phyloP scores from a whole-genome alignment of 208 protist genomes.

The Crithidia acanthocephali region DNA sequence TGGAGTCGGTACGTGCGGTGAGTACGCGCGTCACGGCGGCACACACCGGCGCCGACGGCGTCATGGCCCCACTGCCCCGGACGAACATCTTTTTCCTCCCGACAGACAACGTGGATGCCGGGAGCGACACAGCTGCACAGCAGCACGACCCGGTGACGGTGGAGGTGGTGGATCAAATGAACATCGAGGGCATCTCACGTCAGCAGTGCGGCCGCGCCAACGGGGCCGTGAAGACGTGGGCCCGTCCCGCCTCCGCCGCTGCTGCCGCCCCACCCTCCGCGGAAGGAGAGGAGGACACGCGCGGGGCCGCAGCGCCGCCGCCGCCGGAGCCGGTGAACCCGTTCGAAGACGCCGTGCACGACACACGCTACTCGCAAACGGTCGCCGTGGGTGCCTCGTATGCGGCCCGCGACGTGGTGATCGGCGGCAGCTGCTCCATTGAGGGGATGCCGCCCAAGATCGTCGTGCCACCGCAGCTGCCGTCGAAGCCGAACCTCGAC shows the following conservation, averaged over 20 bases:
- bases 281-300: background rate
- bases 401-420: constrained; percentile 49
- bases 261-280: background rate
- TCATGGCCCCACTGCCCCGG: constrained; percentile 51
- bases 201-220: constrained; percentile 30
- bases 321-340: constrained; percentile 8
- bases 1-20: constrained; percentile 65
- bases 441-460: constrained; percentile 67
- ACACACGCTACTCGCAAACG: constrained; percentile 22
- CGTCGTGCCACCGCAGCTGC: constrained; percentile 71
- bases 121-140: background rate
- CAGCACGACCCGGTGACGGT: constrained; percentile 20
- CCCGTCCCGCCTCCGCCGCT: background rate
- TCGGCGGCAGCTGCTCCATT: constrained; percentile 53
- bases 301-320: background rate
- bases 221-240: constrained; percentile 8
- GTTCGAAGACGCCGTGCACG: constrained; percentile 35
- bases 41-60: constrained; percentile 58
- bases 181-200: constrained; percentile 60
- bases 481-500: constrained; percentile 32
- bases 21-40: constrained; percentile 43
- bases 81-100: constrained; percentile 73
- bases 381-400: constrained; percentile 44
- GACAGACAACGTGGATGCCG: constrained; percentile 2
- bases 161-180: constrained; percentile 59